Evolutionary conservation across 805 yeast species (phyloP).

Genomic region (Starmerella ratchasimensis): DNA sequence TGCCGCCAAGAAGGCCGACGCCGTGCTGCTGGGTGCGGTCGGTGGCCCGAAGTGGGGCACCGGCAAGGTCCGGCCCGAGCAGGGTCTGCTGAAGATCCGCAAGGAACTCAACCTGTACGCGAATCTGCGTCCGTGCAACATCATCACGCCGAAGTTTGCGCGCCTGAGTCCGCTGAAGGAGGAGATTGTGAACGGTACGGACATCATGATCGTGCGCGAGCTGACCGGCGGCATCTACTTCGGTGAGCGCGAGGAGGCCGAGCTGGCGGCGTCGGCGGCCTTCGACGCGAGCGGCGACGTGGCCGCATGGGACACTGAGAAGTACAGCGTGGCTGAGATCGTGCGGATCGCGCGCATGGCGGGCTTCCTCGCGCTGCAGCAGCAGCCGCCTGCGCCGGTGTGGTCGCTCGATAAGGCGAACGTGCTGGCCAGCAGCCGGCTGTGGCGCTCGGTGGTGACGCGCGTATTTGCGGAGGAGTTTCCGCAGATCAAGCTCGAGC

Average conservation of each 20-base stretch:
- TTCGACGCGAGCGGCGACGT: too few relatives aligned
- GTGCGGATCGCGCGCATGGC: slow-evolving; percentile 97
- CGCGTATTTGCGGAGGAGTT: slow-evolving; percentile 74
- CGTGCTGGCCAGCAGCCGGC: slow-evolving; percentile 86
- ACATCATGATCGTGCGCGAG: slow-evolving; percentile 88
- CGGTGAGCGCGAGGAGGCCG: slow-evolving; percentile 90
- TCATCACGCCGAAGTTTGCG: slow-evolving; percentile 70
- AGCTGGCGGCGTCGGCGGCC: slow-evolving; percentile 53
- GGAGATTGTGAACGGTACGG: slow-evolving; percentile 77
- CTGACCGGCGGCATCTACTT: slow-evolving; percentile 96
- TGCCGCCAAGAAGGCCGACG: slow-evolving; percentile 78
- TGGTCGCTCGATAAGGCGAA: slow-evolving; percentile 98
- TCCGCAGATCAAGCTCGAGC: slow-evolving; percentile 75
- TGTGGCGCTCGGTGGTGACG: slow-evolving; percentile 91
- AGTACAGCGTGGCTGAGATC: slow-evolving; percentile 82
- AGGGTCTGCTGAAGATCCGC: slow-evolving; percentile 85
- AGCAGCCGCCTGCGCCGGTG: slow-evolving; percentile 82
- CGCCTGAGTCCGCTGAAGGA: slow-evolving; percentile 79
- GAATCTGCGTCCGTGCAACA: slow-evolving; percentile 91
- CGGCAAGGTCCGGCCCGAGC: slow-evolving; percentile 92
- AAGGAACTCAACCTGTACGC: slow-evolving; percentile 91
- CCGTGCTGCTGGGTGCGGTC: slow-evolving; percentile 93
- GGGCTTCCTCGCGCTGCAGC: slow-evolving; percentile 87
- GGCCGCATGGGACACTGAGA: slow-evolving; percentile 85
- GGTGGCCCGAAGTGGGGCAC: slow-evolving; percentile 99